Percentiles rank a stretch among this genome's conserved stretches.
phyloP scores from a whole-genome alignment of 106 monocot species.

The Phalaenopsis equestris region DNA sequence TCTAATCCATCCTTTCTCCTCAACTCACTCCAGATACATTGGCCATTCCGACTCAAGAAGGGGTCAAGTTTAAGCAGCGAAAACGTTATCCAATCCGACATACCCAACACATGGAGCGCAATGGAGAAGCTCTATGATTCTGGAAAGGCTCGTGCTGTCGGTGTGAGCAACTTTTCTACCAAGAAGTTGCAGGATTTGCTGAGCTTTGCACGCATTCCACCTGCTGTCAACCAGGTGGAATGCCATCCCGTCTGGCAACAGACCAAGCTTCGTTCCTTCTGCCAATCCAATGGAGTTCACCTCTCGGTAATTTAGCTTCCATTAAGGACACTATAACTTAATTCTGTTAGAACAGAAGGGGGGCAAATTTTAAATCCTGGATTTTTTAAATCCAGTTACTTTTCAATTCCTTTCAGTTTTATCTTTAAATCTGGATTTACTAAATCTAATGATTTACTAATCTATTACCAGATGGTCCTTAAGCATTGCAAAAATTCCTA shows the following conservation, averaged over 20 bases:
- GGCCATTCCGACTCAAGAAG: conserved; percentile 55
- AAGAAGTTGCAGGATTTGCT: conserved; percentile 66
- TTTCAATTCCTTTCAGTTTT: no score
- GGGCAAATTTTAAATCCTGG: no score
- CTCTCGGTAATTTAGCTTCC: conserved; percentile 27
- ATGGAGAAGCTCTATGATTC: conserved; percentile 56
- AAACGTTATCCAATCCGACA: conserved; percentile 37
- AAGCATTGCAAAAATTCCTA: neutral
- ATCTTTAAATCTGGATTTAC: no score
- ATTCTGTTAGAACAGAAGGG: no score
- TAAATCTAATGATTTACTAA: no score
- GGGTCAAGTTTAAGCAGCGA: conserved; percentile 32
- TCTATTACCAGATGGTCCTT: no score
- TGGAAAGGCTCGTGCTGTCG: conserved; percentile 71
- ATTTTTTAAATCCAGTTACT: no score
- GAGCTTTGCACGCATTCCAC: conserved; percentile 38
- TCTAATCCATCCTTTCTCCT: neutral
- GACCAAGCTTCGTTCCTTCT: conserved; percentile 42
- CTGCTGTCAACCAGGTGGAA: conserved; percentile 76
- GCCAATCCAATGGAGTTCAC: conserved; percentile 52
- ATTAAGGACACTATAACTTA: neutral
- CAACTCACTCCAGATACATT: conserved; percentile 34
- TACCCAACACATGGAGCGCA: conserved; percentile 68
- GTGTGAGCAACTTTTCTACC: conserved; percentile 67
- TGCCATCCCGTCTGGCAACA: conserved; percentile 79